These are phyloP conservation scores for Trichoderma cornu-damae DNA, from an alignment of 2,329 filamentous ascomycete species.

Conservation along the genomic window DNA sequence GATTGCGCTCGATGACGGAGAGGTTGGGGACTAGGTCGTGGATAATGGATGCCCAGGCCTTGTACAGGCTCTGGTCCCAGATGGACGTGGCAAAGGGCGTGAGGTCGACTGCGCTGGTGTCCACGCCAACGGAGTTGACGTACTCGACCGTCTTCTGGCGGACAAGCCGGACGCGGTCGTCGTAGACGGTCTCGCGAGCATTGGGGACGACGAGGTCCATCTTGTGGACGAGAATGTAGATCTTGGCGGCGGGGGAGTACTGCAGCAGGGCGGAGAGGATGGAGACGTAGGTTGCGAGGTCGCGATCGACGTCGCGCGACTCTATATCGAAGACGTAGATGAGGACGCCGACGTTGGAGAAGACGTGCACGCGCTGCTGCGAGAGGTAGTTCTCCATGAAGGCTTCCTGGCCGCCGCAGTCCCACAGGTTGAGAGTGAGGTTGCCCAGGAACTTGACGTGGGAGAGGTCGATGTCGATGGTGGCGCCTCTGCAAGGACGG, in stretches of 20 bases:
- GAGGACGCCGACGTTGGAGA: constrained; percentile 90
- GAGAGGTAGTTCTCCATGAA: constrained; percentile 99
- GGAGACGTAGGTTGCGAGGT: constrained; percentile 85
- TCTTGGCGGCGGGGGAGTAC: constrained; percentile 72
- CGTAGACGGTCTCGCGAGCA: constrained; percentile 74
- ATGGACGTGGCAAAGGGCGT: constrained; percentile 94
- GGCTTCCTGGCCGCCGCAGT: constrained; percentile 96
- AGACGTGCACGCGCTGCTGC: constrained; percentile 92
- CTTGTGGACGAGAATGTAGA: constrained; percentile 97
- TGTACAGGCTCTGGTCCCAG: constrained; percentile 97
- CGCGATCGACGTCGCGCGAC: constrained; percentile 86
- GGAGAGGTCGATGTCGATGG: constrained; percentile 96
- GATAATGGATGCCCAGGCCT: constrained; percentile 97
- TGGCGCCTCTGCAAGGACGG: constrained; percentile 68
- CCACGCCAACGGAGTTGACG: constrained; percentile 35
- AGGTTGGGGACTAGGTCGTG: constrained; percentile 97
- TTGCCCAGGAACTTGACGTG: constrained; percentile 99
- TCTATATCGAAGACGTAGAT: constrained; percentile 99
- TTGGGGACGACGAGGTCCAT: constrained; percentile 90
- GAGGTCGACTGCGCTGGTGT: constrained; percentile 52
- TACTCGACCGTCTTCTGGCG: constrained; percentile 63
- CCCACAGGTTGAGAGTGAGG: constrained; percentile 94
- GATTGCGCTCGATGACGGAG: constrained; percentile 76
- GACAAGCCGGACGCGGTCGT: constrained; percentile 74
- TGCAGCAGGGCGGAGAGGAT: constrained; percentile 86